Evolutionary conservation across 768 basidiomycete genomes (phyloP), one percentile per base, ranked within the genome.

Genomic region (Boletus edulis): DNA sequence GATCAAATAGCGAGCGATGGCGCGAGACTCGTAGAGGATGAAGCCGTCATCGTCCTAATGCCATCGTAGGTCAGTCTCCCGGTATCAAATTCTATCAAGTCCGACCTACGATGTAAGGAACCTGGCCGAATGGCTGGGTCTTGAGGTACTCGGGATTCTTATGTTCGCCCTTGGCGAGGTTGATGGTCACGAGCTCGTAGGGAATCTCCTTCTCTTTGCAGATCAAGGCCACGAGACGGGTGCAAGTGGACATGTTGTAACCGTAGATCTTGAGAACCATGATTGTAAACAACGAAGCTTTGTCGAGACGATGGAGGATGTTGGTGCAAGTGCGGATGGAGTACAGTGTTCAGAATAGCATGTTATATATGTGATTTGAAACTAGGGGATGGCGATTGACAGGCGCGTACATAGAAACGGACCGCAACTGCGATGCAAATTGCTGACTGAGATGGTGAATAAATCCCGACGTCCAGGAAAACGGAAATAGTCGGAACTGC

Each of bases 1-100:
- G 35, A 75, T 79, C 60, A 87, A 62, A 65, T 88, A 89, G 14
- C 81, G 78, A 37, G 63, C 67, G 56, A 88, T 86, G 1, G 85
- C 85, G 14, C 84, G 81, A 39, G 78, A 78, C 62, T 86, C 85
- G 66, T 77, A 87, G 27, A 90, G 59, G 52, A 79, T 72, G 67
- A 86, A 81, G 5, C 84, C 86, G 39, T 83, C 84, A 24, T 87
- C 85, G 48, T 83, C 74, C 78, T 81, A 31, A 22, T 14, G 4
- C 24, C 24, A 44, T 37, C 34, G 2, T 1, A 0, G 1, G 35
- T 59, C 22, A 59, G 51, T n/a, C 1, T 46, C 22, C 7, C 20
- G 12, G 5, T 4, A 27, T 9, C 3, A 5, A 11, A 27, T 13
- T 4, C 12, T 29, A 8, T 7, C 32, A 5, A 11, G 11, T 4